Conservation (phyloP, 2,329 filamentous ascomycete species). For the Byssochlamys sp. region DNA sequence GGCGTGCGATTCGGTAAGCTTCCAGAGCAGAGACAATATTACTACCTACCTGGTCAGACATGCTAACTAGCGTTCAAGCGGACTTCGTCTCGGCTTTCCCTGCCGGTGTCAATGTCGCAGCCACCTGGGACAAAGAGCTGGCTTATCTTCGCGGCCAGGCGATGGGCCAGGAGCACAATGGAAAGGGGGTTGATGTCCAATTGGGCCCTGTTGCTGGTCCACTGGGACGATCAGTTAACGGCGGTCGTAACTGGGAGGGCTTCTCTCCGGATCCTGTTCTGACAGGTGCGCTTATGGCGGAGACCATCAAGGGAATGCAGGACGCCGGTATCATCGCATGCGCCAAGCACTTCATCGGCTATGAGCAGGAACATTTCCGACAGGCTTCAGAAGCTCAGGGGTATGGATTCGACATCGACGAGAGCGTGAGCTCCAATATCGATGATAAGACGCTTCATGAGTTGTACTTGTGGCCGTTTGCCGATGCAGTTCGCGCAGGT, state of each 20-base stretch:
- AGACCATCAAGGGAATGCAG: constrained; percentile 72
- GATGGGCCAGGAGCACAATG: constrained; percentile 66
- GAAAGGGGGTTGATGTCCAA: constrained; percentile 65
- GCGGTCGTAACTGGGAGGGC: constrained; percentile 59
- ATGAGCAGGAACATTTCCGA: constrained; percentile 67
- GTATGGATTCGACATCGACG: constrained; percentile 54
- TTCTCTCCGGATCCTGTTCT: constrained; percentile 66
- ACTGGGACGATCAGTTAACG: constrained; percentile 57
- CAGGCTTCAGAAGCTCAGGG: constrained; percentile 49
- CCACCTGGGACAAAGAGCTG: constrained; percentile 68
- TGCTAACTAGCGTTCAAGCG: constrained; percentile 28
- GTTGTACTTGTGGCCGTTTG: constrained; percentile 59
- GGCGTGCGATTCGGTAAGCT: constrained; percentile 59
- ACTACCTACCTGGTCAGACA: neutral
- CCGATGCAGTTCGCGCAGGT: constrained; percentile 55
- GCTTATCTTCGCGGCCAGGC: constrained; percentile 59
- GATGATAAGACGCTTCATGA: constrained; percentile 57
- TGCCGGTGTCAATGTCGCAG: constrained; percentile 66
- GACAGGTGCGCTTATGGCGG: constrained; percentile 60
- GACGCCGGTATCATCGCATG: constrained; percentile 72
- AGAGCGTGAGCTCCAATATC: constrained; percentile 51
- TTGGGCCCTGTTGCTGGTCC: constrained; percentile 71
- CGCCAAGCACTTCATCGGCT: constrained; percentile 65
- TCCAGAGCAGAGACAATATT: neutral
- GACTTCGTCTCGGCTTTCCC: constrained; percentile 78